These are phyloP conservation scores for Pseudocercospora fijiensis DNA, from an alignment of 2,329 filamentous ascomycete species.

Conservation along the genomic window DNA sequence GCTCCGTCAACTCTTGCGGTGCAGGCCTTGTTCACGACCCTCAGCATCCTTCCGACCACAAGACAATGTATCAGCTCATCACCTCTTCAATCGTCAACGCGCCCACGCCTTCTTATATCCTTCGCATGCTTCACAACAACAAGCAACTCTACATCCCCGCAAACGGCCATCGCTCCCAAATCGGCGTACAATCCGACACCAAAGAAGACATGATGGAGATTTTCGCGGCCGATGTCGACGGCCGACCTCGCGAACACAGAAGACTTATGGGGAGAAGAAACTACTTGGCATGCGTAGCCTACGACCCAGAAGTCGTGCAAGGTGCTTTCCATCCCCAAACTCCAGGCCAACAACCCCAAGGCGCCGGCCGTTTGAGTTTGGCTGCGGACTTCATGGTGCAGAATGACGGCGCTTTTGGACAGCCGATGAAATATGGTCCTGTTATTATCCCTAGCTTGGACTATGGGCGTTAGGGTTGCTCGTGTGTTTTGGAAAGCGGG, in stretches of 20 bases:
- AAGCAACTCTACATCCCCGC: constrained; percentile 86
- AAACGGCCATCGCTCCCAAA: constrained; percentile 70
- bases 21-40: constrained; percentile 95
- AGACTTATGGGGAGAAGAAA: constrained; percentile 92
- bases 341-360: constrained; percentile 30
- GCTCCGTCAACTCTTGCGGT: constrained; percentile 85
- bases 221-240: constrained; percentile 89
- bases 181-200: constrained; percentile 70
- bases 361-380: constrained; percentile 64
- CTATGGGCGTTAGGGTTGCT: constrained; percentile 45
- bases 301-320: constrained; percentile 77
- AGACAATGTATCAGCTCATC: constrained; percentile 99
- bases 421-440: constrained; percentile 92
- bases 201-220: constrained; percentile 99
- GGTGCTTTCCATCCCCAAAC: constrained; percentile 30
- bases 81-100: constrained; percentile 88
- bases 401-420: constrained; percentile 75
- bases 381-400: constrained; percentile 98
- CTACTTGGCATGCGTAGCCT: constrained; percentile 90
- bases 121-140: constrained; percentile 94
- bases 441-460: constrained; percentile 79
- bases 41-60: constrained; percentile 85
- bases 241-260: constrained; percentile 77
- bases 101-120: constrained; percentile 77
- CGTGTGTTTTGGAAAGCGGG: constrained; percentile 2